Percentiles rank a stretch among this genome's conserved stretches.
Evolutionary conservation across 495 filamentous ascomycete species (phyloP).

Genomic region (Pyrenula massariospora): DNA sequence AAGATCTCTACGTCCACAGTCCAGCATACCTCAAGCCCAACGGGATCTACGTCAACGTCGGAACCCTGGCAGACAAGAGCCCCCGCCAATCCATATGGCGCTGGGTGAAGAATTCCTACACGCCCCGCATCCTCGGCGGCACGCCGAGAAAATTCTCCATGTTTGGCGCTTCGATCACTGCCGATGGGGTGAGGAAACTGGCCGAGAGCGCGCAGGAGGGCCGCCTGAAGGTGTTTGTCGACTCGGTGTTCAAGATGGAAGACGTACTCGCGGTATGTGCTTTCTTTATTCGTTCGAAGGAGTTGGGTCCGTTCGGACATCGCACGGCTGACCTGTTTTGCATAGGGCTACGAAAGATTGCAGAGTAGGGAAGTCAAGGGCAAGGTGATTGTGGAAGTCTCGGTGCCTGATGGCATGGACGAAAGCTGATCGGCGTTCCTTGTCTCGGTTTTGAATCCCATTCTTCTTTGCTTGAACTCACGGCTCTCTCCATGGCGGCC

Average conservation of each 20-base stretch:
- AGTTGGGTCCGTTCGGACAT: slow-evolving; percentile 1
- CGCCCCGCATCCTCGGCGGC: slow-evolving; percentile 23
- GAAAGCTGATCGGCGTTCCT: not conserved
- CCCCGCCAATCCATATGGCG: slow-evolving; percentile 13
- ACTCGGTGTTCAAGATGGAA: slow-evolving; percentile 25
- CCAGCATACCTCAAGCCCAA: slow-evolving; percentile 22
- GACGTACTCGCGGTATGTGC: slow-evolving; percentile 9
- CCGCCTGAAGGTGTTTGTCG: slow-evolving; percentile 17
- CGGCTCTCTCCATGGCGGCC: not conserved
- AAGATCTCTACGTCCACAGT: slow-evolving; percentile 17
- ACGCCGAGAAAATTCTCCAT: slow-evolving; percentile 21
- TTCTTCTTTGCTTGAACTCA: not conserved
- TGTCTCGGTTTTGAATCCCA: not conserved
- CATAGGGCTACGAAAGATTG: slow-evolving; percentile 19
- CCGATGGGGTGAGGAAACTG: slow-evolving; percentile 12
- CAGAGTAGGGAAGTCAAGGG: slow-evolving; percentile 21
- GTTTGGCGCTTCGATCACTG: slow-evolving; percentile 16
- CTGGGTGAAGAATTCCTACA: slow-evolving; percentile 11
- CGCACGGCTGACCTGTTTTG: not conserved
- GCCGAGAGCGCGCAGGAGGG: slow-evolving; percentile 16
- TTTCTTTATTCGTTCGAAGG: not conserved
- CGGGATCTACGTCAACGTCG: slow-evolving; percentile 25
- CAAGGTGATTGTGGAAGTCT: slow-evolving; percentile 23
- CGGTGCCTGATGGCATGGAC: not conserved
- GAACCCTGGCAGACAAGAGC: slow-evolving; percentile 15